Conservation (phyloP, 441 rosid genomes). For the Biscutella laevigata region DNA sequence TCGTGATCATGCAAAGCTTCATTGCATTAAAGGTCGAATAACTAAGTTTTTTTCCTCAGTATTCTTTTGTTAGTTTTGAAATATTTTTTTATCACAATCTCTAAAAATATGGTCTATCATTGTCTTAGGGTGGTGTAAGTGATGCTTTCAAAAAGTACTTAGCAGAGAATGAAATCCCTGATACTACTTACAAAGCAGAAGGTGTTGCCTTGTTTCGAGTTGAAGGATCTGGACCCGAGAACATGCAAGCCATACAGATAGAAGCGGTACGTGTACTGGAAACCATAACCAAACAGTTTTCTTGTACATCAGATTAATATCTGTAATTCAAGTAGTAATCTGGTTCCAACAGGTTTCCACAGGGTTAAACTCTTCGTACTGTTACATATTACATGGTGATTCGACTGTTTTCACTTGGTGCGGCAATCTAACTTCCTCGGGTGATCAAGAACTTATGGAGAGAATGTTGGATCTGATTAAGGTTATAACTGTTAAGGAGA, state of each 20-base stretch:
- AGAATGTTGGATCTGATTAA: constrained; percentile 87
- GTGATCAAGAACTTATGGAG: constrained; percentile 78
- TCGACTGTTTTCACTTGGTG: constrained; percentile 81
- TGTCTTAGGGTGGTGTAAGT: constrained; percentile 75
- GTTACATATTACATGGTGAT: constrained; percentile 76
- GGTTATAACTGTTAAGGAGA: constrained; percentile 33
- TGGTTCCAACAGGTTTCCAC: constrained; percentile 54
- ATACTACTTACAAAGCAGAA: constrained; percentile 63
- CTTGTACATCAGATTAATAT: neutral
- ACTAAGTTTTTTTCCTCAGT: neutral
- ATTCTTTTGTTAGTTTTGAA: neutral
- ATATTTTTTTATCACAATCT: neutral
- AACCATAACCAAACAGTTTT: neutral
- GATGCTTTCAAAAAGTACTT: constrained; percentile 70
- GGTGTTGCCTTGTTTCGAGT: constrained; percentile 74
- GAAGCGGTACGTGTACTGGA: constrained; percentile 55
- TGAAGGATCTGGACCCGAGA: constrained; percentile 97
- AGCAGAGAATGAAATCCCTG: constrained; percentile 63
- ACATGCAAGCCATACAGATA: constrained; percentile 97
- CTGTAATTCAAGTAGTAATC: neutral
- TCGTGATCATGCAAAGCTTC: constrained; percentile 85
- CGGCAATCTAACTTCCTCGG: constrained; percentile 76
- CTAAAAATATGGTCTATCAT: neutral
- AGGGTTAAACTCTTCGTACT: constrained; percentile 83
- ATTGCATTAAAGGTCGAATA: constrained; percentile 70